These are phyloP conservation scores for Penicillium verhagenii DNA, from an alignment of 495 filamentous ascomycete species.

Conservation along the genomic window DNA sequence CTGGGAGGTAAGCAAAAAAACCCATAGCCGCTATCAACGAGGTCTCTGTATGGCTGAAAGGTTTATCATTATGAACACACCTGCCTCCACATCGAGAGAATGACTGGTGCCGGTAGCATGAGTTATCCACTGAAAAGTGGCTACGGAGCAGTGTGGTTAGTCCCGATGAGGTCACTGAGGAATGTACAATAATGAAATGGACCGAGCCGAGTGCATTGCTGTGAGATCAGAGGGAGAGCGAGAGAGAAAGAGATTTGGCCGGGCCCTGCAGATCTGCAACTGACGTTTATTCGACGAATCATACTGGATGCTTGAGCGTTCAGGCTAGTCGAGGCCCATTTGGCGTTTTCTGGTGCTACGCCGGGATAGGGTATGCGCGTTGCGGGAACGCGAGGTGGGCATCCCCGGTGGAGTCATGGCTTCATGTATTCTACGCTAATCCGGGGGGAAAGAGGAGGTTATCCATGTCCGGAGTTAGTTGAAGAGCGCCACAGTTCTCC, in stretches of 20 bases:
- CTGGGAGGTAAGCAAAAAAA: not conserved
- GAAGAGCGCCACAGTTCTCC: no score
- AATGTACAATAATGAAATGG: constrained; percentile 20
- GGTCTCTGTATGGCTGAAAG: constrained; percentile 2
- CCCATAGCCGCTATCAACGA: not conserved
- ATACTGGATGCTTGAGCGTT: constrained; percentile 6
- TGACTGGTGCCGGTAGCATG: constrained; percentile 20
- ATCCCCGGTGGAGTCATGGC: constrained; percentile 9
- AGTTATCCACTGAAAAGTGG: constrained; percentile 16
- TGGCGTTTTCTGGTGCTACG: not conserved
- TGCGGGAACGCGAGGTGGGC: constrained; percentile 12
- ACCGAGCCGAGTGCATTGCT: no score
- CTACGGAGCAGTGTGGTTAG: no score
- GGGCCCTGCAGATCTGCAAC: constrained; percentile 27
- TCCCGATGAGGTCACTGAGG: constrained; percentile 39
- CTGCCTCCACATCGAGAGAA: constrained; percentile 21
- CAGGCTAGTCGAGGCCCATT: constrained; percentile 8
- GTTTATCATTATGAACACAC: constrained; percentile 25
- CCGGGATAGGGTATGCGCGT: constrained; percentile 4
- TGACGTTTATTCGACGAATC: constrained; percentile 25
- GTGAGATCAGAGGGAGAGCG: constrained; percentile 24
- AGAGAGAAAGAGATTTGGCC: not conserved
- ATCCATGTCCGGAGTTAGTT: no score
- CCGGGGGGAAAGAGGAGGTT: no score
- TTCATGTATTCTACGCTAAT: not conserved